Evolutionary conservation across 805 yeast species (phyloP), one percentile per base, ranked within the genome.

Genomic region (Brettanomyces bruxellensis): DNA sequence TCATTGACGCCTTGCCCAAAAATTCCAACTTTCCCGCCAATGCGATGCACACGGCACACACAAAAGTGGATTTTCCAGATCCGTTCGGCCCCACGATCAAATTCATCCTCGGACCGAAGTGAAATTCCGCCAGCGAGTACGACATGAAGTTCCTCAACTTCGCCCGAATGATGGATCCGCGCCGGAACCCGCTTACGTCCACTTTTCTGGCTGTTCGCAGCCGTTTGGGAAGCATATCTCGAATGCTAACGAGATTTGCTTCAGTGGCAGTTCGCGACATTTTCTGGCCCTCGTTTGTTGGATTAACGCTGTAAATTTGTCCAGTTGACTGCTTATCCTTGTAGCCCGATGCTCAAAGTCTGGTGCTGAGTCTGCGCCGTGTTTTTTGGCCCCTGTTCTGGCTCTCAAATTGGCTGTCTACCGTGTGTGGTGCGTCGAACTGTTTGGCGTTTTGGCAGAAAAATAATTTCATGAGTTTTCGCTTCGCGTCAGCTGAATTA

Each of bases 21-120:
- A 79, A 37, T 78, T 78, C 86, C 23, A 86, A 74, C 56, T 76
- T 79, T 1, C 97, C 98, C 1, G 83, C 91, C 14, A 93, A 66
- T 0, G 96, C 95, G 34, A 93, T 69, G 59, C 95, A 91, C 1
- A 91, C 78, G 0, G 96, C 98, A 49, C 96, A 86, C 4, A 93
- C 90, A 56, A 93, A 78, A 0, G 98, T 88, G 36, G 93, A 82
- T 58, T 93, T 93, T 5, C 99, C 99, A 0, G 95, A 78, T 34
- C 99, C 99, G 61, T 93, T 93, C 11, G 97, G 97, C 0, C 97
- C 99, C 45, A 93, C 83, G 48, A 93, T 85, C 82, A 93, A 79
- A 59, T 93, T 93, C 59, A 93, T 70, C 2, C 82, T 71, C 0
- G 97, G 96, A 0, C 91, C 84, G 47, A 91, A 73, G 37, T 72